Conservation (phyloP, 441 rosid species). For the Kokia cookei region DNA sequence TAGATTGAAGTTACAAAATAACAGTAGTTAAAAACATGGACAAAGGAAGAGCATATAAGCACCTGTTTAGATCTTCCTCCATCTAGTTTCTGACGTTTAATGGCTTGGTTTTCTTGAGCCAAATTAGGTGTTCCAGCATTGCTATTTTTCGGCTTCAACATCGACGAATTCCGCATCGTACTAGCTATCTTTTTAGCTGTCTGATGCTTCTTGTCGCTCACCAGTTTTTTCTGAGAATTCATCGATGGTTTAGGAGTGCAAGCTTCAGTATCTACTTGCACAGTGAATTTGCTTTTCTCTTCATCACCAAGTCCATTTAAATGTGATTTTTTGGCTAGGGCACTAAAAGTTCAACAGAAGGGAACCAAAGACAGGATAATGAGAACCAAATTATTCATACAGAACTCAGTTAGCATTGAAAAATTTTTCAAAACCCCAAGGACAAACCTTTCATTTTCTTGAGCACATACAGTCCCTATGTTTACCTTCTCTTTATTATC, state of each 20-base stretch:
- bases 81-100: constrained; percentile 92
- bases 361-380: background rate
- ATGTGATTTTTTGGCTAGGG: constrained; percentile 5
- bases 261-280: constrained; percentile 25
- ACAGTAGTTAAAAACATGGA: background rate
- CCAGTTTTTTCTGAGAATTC: constrained; percentile 26
- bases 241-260: constrained; percentile 55
- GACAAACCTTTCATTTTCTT: constrained; percentile 40
- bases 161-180: constrained; percentile 51
- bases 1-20: background rate
- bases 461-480: constrained; percentile 3
- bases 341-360: constrained; percentile 2
- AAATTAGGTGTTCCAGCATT: constrained; percentile 38
- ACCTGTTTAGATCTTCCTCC: constrained; percentile 93
- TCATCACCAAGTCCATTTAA: constrained; percentile 15
- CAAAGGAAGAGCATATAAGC: background rate
- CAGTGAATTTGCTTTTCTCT: constrained; percentile 29
- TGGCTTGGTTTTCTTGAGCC: constrained; percentile 86
- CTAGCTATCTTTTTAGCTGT: constrained; percentile 57
- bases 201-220: constrained; percentile 49
- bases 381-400: background rate
- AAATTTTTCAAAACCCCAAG: background rate
- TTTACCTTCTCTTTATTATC: constrained; percentile 14
- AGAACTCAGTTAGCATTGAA: background rate
- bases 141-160: constrained; percentile 37